A percentile compares a stretch with the other conserved stretches of the same genome.
phyloP scores from a whole-genome alignment of 2,329 filamentous ascomycete species.

The Fonsecaea multimorphosa region DNA sequence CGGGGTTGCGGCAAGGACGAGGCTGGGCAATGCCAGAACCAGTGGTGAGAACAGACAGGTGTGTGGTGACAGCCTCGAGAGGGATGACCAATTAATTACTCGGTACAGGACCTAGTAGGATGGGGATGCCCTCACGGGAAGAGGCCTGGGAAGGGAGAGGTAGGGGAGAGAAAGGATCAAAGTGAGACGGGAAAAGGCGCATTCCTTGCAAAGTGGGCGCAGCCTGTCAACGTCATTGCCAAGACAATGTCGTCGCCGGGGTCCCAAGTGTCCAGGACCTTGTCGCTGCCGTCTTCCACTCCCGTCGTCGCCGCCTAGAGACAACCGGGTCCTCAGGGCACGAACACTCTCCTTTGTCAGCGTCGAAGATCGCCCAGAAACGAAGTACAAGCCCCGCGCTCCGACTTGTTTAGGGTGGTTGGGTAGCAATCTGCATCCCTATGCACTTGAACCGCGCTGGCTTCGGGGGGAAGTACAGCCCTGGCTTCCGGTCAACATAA shows the following conservation, averaged over 20 bases:
- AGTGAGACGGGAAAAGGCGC: neutral
- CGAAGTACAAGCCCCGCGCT: conserved; percentile 25
- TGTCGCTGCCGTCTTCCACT: neutral
- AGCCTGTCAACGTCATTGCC: conserved; percentile 26
- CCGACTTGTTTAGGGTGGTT: conserved; percentile 32
- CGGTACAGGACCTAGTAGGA: neutral
- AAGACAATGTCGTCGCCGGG: conserved; percentile 10
- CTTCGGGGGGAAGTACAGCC: conserved; percentile 34
- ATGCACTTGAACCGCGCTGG: conserved; percentile 34
- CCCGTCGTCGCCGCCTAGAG: neutral
- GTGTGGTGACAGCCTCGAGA: neutral
- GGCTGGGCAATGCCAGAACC: neutral
- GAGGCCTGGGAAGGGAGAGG: neutral
- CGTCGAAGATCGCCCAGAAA: conserved; percentile 28
- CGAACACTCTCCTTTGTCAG: conserved; percentile 4
- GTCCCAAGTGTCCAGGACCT: neutral
- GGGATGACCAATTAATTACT: neutral
- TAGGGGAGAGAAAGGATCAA: neutral
- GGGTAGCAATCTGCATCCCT: conserved; percentile 30
- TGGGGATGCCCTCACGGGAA: neutral
- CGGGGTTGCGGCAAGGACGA: neutral
- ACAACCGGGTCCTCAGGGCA: neutral
- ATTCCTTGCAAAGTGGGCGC: neutral
- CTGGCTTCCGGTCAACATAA: conserved; percentile 32
- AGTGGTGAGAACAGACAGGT: neutral